A percentile compares a stretch with the other conserved stretches of the same genome.
Conservation (phyloP, 2,329 filamentous ascomycete genomes). For the Atkinsonella texensis region DNA sequence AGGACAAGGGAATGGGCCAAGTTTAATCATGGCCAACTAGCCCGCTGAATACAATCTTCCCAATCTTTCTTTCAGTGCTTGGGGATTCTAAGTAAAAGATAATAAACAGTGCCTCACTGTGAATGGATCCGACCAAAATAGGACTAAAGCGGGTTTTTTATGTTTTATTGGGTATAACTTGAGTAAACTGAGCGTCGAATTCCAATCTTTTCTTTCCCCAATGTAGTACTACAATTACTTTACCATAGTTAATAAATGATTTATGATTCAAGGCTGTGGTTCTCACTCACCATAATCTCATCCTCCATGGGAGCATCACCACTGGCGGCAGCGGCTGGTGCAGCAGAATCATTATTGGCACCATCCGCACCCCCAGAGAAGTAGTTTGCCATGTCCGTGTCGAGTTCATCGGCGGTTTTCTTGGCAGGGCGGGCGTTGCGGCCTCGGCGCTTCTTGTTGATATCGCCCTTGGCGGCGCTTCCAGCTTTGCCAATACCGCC, state of each 20-base stretch:
- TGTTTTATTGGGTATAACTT: conserved; percentile 6
- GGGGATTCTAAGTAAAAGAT: background rate
- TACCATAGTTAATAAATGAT: background rate
- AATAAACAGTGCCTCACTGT: background rate
- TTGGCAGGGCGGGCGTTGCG: conserved; percentile 56
- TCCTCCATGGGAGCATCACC: conserved; percentile 56
- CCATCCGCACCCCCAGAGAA: conserved; percentile 46
- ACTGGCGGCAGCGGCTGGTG: conserved; percentile 30
- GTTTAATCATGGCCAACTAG: background rate
- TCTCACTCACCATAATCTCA: conserved; percentile 38
- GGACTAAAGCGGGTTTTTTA: background rate
- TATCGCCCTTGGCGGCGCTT: conserved; percentile 31
- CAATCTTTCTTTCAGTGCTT: background rate
- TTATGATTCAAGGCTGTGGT: background rate
- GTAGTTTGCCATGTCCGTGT: conserved; percentile 97
- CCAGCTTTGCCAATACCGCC: conserved; percentile 23
- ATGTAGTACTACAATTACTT: background rate
- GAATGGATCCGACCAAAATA: background rate
- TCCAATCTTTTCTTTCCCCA: background rate
- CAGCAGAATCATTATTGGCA: conserved; percentile 33
- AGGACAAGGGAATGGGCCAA: background rate
- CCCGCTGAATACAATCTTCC: background rate
- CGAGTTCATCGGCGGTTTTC: conserved; percentile 92
- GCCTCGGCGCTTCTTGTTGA: conserved; percentile 40
- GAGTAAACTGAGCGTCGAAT: background rate